phyloP scores from a whole-genome alignment of 192 early-diverging fungal species.

The Diversispora epigaea region DNA sequence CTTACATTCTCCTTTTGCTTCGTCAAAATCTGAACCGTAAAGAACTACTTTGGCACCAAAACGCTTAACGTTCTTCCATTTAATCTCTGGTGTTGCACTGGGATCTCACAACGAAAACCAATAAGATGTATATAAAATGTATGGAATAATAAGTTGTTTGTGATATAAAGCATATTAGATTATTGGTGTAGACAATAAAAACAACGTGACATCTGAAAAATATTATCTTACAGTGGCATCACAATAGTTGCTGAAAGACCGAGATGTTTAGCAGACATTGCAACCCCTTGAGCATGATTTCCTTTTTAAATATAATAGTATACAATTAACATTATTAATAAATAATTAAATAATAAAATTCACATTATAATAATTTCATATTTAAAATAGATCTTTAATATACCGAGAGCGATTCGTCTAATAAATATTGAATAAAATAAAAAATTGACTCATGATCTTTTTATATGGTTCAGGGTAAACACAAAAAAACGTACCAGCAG shows the following conservation, averaged over 20 bases:
- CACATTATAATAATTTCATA: too few relatives aligned
- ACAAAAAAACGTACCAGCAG: conserved; percentile 62
- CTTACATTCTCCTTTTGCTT: conserved; percentile 84
- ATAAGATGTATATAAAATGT: neutral
- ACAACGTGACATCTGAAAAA: too few relatives aligned
- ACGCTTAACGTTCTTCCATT: conserved; percentile 87
- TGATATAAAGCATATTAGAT: neutral
- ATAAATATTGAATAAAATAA: too few relatives aligned
- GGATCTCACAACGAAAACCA: neutral
- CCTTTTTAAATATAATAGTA: conserved; percentile 38
- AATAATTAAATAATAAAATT: neutral
- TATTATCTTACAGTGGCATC: conserved; percentile 71
- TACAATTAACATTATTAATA: neutral
- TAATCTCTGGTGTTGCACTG: conserved; percentile 70
- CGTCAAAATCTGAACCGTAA: conserved; percentile 91
- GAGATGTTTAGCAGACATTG: conserved; percentile 86
- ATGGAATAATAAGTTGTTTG: neutral
- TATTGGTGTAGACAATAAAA: too few relatives aligned
- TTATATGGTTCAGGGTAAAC: too few relatives aligned
- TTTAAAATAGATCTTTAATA: too few relatives aligned
- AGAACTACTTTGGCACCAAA: conserved; percentile 90
- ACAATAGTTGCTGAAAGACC: conserved; percentile 94
- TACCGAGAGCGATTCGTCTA: neutral
- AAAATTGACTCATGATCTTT: too few relatives aligned
- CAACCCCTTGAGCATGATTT: conserved; percentile 98